Base-by-base conservation (phyloP, 2,329 filamentous ascomycete genomes). In the Pezicula carpinea region DNA sequence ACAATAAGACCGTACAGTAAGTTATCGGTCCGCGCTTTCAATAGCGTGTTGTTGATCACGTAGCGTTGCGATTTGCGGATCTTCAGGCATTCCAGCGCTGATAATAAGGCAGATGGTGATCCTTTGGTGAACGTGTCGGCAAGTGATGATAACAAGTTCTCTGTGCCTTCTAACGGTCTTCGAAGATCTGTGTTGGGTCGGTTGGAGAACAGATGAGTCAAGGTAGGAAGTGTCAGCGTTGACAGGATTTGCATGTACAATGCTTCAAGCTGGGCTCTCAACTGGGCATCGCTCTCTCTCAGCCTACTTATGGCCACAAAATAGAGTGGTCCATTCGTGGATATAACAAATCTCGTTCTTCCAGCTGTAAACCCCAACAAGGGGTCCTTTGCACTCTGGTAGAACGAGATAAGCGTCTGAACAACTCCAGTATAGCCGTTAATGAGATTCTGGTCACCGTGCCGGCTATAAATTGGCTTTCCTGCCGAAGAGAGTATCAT, bases 241-340 rank as follows among this genome's bases (percentile, higher is more conserved):
- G 93, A 97, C 21, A 99, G 69, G 43, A 99, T 96, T 66, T 99
- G 93, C 88, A 96, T 97, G 66, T 99, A 99, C 32, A 99, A 71
- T 11, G 92, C 91, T 55, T 96, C 90, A 2, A 99, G 79, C 65
- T 99, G 93, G 17, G 83, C 79, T 45, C 88, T 82, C 17, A 99
- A 77, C 65, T 99, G 92, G 4, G 80, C 72, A 62, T 97, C 92
- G 64, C 89, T 96, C 66, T 99, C 93, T n/a, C 85, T 83, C 10
- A 99, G 78, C 52, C 85, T 85, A 63, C 90, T 96, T 60, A 97
- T 93, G 38, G 91, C 92, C 41, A 97, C 88, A 38, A 99, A 83
- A 63, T 97, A 95, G 34, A 99, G 75, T 10, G 91, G 89, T 0
- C 90, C 92, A 63, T 91, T 85, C 3, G 86, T 89, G 43, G 86